These are phyloP conservation scores for Apiosordaria backusii DNA, from an alignment of 495 filamentous ascomycete species.

Conservation along the genomic window DNA sequence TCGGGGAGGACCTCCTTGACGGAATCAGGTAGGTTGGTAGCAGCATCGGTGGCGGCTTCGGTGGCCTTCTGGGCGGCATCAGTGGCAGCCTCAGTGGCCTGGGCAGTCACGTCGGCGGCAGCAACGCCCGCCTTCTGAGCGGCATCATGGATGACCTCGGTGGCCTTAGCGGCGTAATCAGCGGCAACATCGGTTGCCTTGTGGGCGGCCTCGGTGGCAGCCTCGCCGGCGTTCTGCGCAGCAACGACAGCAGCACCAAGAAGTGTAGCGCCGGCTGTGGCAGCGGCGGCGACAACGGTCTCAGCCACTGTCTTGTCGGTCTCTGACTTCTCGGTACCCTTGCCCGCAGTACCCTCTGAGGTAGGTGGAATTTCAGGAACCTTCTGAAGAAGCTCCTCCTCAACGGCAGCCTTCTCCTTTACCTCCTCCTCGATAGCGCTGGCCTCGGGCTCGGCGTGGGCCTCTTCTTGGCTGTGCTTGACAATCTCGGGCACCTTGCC, in stretches of 20 bases:
- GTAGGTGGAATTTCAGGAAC: slow-evolving; percentile 55
- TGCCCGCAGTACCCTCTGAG: slow-evolving; percentile 51
- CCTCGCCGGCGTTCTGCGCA: slow-evolving; percentile 33
- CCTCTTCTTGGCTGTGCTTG: slow-evolving; percentile 62
- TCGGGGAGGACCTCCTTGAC: slow-evolving; percentile 25
- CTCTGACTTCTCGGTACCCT: slow-evolving; percentile 48
- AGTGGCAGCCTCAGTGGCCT: slow-evolving; percentile 15
- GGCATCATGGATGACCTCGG: neutral
- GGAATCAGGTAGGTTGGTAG: slow-evolving; percentile 9
- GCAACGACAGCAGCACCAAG: slow-evolving; percentile 34
- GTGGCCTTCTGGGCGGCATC: slow-evolving; percentile 25
- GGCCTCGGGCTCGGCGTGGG: slow-evolving; percentile 56
- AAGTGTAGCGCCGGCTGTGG: slow-evolving; percentile 41
- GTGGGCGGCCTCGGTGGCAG: slow-evolving; percentile 29
- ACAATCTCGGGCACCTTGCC: slow-evolving; percentile 62
- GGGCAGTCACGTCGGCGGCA: slow-evolving; percentile 16
- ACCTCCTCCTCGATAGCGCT: slow-evolving; percentile 54
- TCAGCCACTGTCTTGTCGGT: slow-evolving; percentile 39
- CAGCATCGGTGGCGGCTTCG: neutral
- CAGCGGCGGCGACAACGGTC: slow-evolving; percentile 39
- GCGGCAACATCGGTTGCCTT: slow-evolving; percentile 10
- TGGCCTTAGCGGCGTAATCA: slow-evolving; percentile 5
- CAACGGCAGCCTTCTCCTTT: slow-evolving; percentile 57
- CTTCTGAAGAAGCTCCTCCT: slow-evolving; percentile 58
- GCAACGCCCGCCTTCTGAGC: slow-evolving; percentile 7